Evolutionary conservation across 495 filamentous ascomycete genomes (phyloP), one percentile per base, ranked within the genome.

Genomic region (Xylaria scruposa): DNA sequence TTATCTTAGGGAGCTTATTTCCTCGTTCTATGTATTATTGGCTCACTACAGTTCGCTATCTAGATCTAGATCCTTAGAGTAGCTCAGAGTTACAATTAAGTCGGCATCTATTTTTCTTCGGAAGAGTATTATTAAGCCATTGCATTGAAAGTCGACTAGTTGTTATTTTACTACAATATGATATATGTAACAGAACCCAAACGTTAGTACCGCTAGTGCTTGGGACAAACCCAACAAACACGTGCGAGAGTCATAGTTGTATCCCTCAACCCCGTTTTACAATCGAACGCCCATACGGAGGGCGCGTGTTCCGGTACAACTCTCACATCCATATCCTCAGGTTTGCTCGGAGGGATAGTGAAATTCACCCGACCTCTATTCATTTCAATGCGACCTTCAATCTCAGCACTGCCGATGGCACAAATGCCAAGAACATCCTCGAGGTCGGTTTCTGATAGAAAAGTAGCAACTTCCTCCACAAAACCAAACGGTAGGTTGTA

Each of bases 291-390:
- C 63, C 63, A 67, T 33, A 67, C 63, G 5, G 63, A 67, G 15
- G 63, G 46, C n/a, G 63, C 63, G 24, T 67, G 63, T 67, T 67
- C 63, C 10, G 63, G 46, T n/a, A 67, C 63, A 31, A 53, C 17
- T 67, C 63, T 67, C 44, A 67, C 63, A 9, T 67, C 46, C 63
- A 67, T 67, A 40, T 67, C 63, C 17, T 67, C 63, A 19, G 63
- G 63, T 33, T 38, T 67, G 44, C 63, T 67, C 3, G 63, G 63
- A 29, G 63, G 44, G 21, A 67, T 10, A 38, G 63, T 53, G 46
- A 53, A 67, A 4, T 53, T 53, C n/a, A 51, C 63, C 24, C 63
- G 63, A 33, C 63, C 63, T 46, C 63, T 38, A 6, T 67, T 67
- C 63, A 67, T 36, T 46, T 67, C 63, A 40, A 67, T 51, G 46